These are phyloP conservation scores for Solanum hybrid DNA, from an alignment of 305 asterid species.

Conservation along the genomic window DNA sequence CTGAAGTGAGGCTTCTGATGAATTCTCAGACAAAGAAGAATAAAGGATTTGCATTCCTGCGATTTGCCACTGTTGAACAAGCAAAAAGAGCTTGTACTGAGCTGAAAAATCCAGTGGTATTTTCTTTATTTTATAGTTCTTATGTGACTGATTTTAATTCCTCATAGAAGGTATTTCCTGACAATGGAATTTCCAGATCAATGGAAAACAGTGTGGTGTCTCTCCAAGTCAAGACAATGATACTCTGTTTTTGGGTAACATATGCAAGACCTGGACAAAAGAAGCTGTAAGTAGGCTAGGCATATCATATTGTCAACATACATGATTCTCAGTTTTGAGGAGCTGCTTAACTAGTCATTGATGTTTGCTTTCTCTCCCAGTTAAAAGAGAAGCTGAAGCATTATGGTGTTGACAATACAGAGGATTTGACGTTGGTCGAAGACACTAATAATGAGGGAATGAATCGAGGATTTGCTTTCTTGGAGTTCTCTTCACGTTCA, in stretches of 20 bases:
- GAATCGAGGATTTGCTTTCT: slow-evolving; percentile 90
- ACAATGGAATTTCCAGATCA: slow-evolving; percentile 63
- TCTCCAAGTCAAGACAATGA: slow-evolving; percentile 98
- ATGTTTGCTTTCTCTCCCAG: slow-evolving; percentile 58
- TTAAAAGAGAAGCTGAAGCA: slow-evolving; percentile 77
- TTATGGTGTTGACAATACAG: slow-evolving; percentile 66
- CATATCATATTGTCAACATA: slow-evolving; percentile 12
- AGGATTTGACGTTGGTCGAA: slow-evolving; percentile 90
- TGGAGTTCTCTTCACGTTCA: slow-evolving; percentile 90
- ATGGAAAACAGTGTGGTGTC: slow-evolving; percentile 95
- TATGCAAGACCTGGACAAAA: slow-evolving; percentile 93
- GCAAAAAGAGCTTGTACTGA: slow-evolving; percentile 83
- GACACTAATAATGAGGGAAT: slow-evolving; percentile 63
- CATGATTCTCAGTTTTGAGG: slow-evolving; percentile 14
- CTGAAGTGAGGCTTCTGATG: slow-evolving; percentile 97
- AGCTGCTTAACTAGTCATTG: slow-evolving; percentile 27
- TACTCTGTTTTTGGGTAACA: slow-evolving; percentile 88
- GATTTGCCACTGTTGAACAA: slow-evolving; percentile 91
- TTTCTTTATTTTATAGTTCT: slow-evolving; percentile 26
- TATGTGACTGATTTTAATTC: slow-evolving; percentile 20
- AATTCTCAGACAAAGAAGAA: slow-evolving; percentile 94
- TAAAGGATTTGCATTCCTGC: slow-evolving; percentile 96
- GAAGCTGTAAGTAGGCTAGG: slow-evolving; percentile 72
- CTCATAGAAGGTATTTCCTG: slow-evolving; percentile 23
- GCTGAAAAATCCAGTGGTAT: slow-evolving; percentile 89